Conservation (phyloP, 768 basidiomycete genomes). For the Porphyrellus cyaneotinctus region DNA sequence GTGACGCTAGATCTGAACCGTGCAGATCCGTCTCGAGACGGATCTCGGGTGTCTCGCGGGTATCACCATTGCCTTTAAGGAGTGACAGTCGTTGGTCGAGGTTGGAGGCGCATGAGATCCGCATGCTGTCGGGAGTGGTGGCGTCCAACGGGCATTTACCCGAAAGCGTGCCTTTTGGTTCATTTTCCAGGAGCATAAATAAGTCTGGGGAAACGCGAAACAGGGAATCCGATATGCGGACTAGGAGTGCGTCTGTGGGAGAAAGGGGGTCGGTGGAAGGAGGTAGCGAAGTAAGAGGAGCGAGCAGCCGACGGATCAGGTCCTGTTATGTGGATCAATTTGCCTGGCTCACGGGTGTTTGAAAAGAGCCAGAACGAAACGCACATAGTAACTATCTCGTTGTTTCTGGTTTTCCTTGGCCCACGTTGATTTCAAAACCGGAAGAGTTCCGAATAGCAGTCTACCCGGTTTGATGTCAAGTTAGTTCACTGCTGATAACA, state of each 20-base stretch:
- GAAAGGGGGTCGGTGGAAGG: conserved; percentile 38
- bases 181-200: conserved; percentile 48
- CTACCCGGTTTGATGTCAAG: conserved; percentile 31
- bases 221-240: conserved; percentile 52
- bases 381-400: conserved; percentile 69
- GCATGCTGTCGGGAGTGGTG: conserved; percentile 42
- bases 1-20: neutral
- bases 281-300: conserved; percentile 46
- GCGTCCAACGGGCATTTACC: conserved; percentile 49
- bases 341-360: neutral
- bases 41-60: conserved; percentile 36
- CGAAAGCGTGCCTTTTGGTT: conserved; percentile 39
- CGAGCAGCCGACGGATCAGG: conserved; percentile 59
- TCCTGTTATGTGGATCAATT: conserved; percentile 42
- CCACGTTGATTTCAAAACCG: conserved; percentile 57
- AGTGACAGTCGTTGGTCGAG: conserved; percentile 51
- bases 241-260: conserved; percentile 45
- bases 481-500: conserved; percentile 3
- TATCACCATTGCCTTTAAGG: conserved; percentile 34
- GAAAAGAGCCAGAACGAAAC: conserved; percentile 20
- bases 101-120: conserved; percentile 45
- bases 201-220: conserved; percentile 49
- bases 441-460: conserved; percentile 60
- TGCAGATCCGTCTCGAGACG: conserved; percentile 33
- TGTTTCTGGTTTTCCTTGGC: conserved; percentile 52